A percentile compares a stretch with the other conserved stretches of the same genome.
Evolutionary conservation across 805 yeast genomes (phyloP).

Genomic region (Pichia kluyveri): DNA sequence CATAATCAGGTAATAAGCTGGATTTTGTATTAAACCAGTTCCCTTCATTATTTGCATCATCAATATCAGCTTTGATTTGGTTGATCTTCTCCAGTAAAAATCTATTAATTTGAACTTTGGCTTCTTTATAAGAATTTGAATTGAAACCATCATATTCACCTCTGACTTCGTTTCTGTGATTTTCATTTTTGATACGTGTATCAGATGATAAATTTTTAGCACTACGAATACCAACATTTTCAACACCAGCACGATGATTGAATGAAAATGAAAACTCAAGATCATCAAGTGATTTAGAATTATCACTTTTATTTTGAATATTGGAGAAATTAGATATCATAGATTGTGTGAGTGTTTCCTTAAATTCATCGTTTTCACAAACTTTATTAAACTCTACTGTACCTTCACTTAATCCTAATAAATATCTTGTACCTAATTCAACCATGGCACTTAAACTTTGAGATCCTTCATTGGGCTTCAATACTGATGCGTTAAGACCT

Average conservation of each 20-base stretch:
- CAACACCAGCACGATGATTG: conserved; percentile 83
- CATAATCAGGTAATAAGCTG: conserved; percentile 37
- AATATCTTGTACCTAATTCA: conserved; percentile 65
- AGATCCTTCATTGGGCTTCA: conserved; percentile 18
- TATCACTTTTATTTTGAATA: conserved; percentile 17
- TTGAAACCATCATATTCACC: conserved; percentile 62
- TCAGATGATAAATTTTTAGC: conserved; percentile 75
- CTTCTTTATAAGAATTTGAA: conserved; percentile 34
- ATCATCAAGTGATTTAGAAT: conserved; percentile 17
- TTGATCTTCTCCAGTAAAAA: conserved; percentile 49
- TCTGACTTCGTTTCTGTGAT: conserved; percentile 62
- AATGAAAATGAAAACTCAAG: conserved; percentile 42
- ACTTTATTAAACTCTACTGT: conserved; percentile 20
- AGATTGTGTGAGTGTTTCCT: conserved; percentile 13
- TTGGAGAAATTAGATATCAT: conserved; percentile 16
- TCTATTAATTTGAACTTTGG: conserved; percentile 44
- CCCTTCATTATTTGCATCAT: conserved; percentile 16
- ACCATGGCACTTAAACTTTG: conserved; percentile 53
- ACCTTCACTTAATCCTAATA: conserved; percentile 34
- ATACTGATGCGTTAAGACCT: conserved; percentile 39
- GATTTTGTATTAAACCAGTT: conserved; percentile 27
- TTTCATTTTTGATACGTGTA: conserved; percentile 61
- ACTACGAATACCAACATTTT: conserved; percentile 77
- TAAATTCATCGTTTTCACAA: conserved; percentile 8
- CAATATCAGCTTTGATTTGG: background rate